phyloP scores from a whole-genome alignment of 371 early-diverging fungal genomes.

The Rhizopus sp. region DNA sequence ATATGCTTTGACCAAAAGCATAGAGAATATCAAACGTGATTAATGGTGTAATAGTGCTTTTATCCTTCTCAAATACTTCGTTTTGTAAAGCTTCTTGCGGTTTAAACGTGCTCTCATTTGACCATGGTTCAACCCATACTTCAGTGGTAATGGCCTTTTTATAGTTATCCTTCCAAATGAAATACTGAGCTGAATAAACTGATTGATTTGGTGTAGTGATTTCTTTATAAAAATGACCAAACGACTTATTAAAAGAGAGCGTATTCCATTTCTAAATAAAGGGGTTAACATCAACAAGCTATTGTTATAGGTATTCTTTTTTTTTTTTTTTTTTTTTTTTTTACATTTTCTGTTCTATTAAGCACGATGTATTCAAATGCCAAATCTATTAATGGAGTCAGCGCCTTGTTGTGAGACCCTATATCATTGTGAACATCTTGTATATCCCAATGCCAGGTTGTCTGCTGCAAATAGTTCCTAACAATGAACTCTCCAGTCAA shows the following conservation, averaged over 20 bases:
- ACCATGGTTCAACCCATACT: constrained; percentile 74
- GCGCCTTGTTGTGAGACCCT: constrained; percentile 30
- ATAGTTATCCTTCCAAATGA: constrained; percentile 57
- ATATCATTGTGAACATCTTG: constrained; percentile 49
- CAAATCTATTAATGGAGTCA: constrained; percentile 41
- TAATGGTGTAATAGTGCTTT: constrained; percentile 57
- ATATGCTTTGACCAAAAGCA: constrained; percentile 43
- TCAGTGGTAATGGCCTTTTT: constrained; percentile 64
- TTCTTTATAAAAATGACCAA: constrained; percentile 70
- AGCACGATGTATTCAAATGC: constrained; percentile 67
- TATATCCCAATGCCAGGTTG: constrained; percentile 65
- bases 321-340: neutral
- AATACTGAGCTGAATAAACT: constrained; percentile 61
- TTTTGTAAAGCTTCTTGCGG: constrained; percentile 31
- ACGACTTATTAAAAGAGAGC: constrained; percentile 49
- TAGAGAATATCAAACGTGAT: constrained; percentile 76
- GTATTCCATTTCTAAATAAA: constrained; percentile 48
- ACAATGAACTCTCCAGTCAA: constrained; percentile 48
- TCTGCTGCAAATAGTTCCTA: constrained; percentile 59
- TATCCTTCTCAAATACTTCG: constrained; percentile 54
- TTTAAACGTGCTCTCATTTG: constrained; percentile 6
- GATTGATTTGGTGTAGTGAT: constrained; percentile 13
- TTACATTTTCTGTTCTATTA: constrained; percentile 59
- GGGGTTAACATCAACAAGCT: neutral
- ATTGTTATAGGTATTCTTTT: neutral